Percentiles rank a stretch among this genome's conserved stretches.
These are phyloP conservation scores for Cardiosporidium cionae DNA, from an alignment of 169 alveolate genomes.

Conservation along the genomic window DNA sequence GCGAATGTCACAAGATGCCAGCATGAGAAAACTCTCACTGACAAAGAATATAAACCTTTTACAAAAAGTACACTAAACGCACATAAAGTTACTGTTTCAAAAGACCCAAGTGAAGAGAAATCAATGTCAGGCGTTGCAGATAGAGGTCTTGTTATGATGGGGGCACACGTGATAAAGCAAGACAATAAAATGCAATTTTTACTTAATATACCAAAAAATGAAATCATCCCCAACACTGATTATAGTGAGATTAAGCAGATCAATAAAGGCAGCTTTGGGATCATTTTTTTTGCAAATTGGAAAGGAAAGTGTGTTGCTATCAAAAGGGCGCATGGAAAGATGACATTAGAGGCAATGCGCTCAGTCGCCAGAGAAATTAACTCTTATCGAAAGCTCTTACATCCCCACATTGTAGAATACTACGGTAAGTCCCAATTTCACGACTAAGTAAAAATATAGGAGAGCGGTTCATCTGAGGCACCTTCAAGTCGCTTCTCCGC, in stretches of 20 bases:
- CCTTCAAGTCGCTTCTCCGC: no score
- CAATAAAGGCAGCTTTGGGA: conserved; percentile 56
- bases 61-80: no score
- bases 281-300: conserved; percentile 46
- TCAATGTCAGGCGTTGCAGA: no score
- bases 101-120: no score
- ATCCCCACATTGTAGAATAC: conserved; percentile 51
- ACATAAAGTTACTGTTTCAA: no score
- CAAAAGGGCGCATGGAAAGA: conserved; percentile 37
- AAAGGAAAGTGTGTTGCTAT: conserved; percentile 42
- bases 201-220: conserved; percentile 16
- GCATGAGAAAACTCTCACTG: no score
- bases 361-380: conserved; percentile 62
- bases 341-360: conserved; percentile 48
- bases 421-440: conserved; percentile 20
- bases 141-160: no score
- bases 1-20: no score
- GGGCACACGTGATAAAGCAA: conserved; percentile 26
- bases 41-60: no score
- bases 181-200: conserved; percentile 13
- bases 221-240: conserved; percentile 7
- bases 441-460: no score
- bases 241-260: conserved; percentile 10
- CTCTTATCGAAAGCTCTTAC: conserved; percentile 49
- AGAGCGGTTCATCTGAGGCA: no score